Evolutionary conservation across 2,329 filamentous ascomycete species (phyloP).

Genomic region (Chalaropsis thielavioides): DNA sequence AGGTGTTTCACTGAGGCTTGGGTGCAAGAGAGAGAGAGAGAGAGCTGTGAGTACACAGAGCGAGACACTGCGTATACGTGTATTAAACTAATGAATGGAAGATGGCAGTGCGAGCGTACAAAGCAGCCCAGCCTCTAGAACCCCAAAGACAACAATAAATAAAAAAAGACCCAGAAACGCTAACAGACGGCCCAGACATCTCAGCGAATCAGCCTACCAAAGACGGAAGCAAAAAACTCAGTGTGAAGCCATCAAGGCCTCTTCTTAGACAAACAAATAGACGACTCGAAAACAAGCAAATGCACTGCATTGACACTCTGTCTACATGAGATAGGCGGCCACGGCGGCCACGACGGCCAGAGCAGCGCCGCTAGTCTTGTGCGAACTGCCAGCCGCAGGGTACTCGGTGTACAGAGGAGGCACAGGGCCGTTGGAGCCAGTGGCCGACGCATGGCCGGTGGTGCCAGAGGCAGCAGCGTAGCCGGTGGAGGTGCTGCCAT

Average conservation of each 20-base stretch:
- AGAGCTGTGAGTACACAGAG: not conserved
- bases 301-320: not conserved
- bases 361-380: conserved; percentile 15
- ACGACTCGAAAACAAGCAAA: not conserved
- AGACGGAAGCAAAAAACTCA: not conserved
- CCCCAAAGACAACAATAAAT: not conserved
- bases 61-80: not conserved
- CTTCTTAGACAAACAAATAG: not conserved
- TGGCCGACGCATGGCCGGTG: not conserved
- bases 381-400: conserved; percentile 12
- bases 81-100: not conserved
- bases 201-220: not conserved
- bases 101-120: not conserved
- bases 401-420: conserved; percentile 17
- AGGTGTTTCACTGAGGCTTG: not conserved
- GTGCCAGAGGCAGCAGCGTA: not conserved
- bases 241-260: not conserved
- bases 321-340: conserved; percentile 16
- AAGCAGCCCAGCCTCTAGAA: not conserved
- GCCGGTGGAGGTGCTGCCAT: conserved; percentile 8
- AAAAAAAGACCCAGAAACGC: not conserved
- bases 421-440: not conserved
- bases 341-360: conserved; percentile 14
- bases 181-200: not conserved
- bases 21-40: not conserved